A percentile compares a stretch with the other conserved stretches of the same genome.
Conservation (phyloP, 768 basidiomycete genomes). For the Lactarius sp. region DNA sequence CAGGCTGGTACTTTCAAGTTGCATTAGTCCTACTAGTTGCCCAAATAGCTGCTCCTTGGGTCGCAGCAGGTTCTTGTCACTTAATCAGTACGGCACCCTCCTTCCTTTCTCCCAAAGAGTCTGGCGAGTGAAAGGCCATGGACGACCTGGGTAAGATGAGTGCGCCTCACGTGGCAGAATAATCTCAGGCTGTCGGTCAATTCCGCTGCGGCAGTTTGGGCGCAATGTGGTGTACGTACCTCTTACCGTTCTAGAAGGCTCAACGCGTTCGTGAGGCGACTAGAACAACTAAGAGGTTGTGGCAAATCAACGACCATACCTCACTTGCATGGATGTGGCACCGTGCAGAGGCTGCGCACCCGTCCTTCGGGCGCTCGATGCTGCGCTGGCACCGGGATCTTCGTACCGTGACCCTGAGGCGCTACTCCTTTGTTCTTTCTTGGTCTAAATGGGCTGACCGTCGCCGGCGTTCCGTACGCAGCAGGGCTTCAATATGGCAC, state of each 20-base stretch:
- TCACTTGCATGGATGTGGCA: not conserved
- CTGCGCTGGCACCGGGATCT: not conserved
- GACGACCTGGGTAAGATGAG: too few species aligned
- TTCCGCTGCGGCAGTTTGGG: too few species aligned
- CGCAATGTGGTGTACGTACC: too few species aligned
- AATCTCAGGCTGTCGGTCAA: too few species aligned
- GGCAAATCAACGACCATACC: not conserved
- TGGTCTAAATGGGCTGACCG: not conserved
- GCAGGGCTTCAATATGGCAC: not conserved
- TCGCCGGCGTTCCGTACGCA: not conserved
- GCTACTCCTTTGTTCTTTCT: not conserved
- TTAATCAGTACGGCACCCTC: not conserved
- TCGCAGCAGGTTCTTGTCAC: not conserved
- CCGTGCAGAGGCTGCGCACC: not conserved
- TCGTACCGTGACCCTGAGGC: not conserved
- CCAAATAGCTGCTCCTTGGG: not conserved
- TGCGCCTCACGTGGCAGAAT: too few species aligned
- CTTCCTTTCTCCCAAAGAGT: too few species aligned
- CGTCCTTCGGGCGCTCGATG: slow-evolving; percentile 3
- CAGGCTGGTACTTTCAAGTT: too few species aligned
- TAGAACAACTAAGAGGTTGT: not conserved
- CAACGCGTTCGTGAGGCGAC: not conserved
- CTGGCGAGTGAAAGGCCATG: too few species aligned
- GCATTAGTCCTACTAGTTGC: too few species aligned
- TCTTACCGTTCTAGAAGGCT: not conserved